A percentile compares a stretch with the other conserved stretches of the same genome.
Conservation (phyloP, 345 rosid species). For the Abelmoschus esculentus region DNA sequence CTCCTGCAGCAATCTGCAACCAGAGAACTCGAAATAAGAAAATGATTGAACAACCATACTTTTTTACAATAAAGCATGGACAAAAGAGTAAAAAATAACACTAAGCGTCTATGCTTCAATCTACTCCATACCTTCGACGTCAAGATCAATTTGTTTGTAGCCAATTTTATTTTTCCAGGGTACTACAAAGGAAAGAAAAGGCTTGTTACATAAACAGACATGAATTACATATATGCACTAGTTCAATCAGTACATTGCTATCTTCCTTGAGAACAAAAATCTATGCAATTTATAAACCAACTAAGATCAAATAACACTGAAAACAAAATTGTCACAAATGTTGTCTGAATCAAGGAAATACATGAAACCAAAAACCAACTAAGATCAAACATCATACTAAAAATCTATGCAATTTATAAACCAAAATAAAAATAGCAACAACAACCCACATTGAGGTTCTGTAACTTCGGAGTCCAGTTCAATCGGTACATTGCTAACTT, state of each 20-base stretch:
- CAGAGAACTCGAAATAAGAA: background rate
- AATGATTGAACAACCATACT: background rate
- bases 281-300: too few species aligned
- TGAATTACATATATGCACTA: too few species aligned
- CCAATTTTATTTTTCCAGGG: conserved; percentile 4
- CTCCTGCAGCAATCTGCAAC: conserved; percentile 10
- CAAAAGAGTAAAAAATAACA: conserved; percentile 3
- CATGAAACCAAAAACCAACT: background rate
- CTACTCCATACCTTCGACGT: conserved; percentile 1
- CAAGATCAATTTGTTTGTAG: conserved; percentile 16
- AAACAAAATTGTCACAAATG: background rate
- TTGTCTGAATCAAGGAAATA: background rate
- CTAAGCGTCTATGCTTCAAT: background rate
- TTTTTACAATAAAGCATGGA: background rate
- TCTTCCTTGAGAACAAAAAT: too few species aligned
- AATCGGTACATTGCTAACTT: conserved; percentile 8
- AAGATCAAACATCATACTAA: background rate
- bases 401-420: background rate
- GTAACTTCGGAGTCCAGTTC: conserved; percentile 18
- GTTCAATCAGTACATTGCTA: too few species aligned
- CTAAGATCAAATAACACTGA: too few species aligned
- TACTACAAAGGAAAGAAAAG: background rate
- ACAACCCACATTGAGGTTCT: background rate
- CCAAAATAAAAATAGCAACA: background rate
- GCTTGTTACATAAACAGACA: background rate